Evolutionary conservation across 2,329 filamentous ascomycete species (phyloP).

Genomic region (Talaromyces atroroseus): DNA sequence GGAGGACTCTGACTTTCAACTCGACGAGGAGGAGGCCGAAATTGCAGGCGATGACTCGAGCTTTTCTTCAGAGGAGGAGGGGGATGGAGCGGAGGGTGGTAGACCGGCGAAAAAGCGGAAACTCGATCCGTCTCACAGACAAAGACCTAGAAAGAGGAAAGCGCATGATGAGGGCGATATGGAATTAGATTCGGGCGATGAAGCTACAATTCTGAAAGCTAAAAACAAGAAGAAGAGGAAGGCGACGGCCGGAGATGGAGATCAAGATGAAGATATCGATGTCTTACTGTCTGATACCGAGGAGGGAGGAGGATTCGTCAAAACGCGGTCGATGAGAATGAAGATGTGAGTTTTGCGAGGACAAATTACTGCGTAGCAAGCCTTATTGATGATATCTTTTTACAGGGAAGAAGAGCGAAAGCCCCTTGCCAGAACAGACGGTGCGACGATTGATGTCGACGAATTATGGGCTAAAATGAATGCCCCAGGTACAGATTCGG

Average conservation of each 20-base stretch:
- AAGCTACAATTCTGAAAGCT: conserved; percentile 49
- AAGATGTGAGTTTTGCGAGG: conserved; percentile 33
- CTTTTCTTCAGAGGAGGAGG: conserved; percentile 30
- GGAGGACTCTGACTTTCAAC: conserved; percentile 45
- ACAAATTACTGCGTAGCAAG: conserved; percentile 7
- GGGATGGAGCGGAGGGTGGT: conserved; percentile 19
- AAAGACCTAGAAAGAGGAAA: conserved; percentile 20
- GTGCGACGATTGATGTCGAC: conserved; percentile 53
- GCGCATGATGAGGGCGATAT: conserved; percentile 22
- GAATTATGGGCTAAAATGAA: conserved; percentile 52
- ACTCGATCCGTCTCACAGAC: conserved; percentile 20
- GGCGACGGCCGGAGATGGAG: conserved; percentile 23
- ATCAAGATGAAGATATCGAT: conserved; percentile 32
- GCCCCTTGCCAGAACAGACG: conserved; percentile 43
- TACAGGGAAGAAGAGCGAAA: conserved; percentile 44
- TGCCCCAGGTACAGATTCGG: conserved; percentile 21
- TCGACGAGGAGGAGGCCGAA: conserved; percentile 21
- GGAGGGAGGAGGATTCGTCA: conserved; percentile 48
- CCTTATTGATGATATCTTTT: not conserved
- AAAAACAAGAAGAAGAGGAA: conserved; percentile 37
- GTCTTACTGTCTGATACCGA: conserved; percentile 35
- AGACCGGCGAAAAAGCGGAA: conserved; percentile 35
- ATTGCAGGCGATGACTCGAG: conserved; percentile 30
- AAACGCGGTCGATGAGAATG: conserved; percentile 49
- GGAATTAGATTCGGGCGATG: conserved; percentile 52